phyloP scores from a whole-genome alignment of 345 rosid genomes.

The Gossypium anomalum region DNA sequence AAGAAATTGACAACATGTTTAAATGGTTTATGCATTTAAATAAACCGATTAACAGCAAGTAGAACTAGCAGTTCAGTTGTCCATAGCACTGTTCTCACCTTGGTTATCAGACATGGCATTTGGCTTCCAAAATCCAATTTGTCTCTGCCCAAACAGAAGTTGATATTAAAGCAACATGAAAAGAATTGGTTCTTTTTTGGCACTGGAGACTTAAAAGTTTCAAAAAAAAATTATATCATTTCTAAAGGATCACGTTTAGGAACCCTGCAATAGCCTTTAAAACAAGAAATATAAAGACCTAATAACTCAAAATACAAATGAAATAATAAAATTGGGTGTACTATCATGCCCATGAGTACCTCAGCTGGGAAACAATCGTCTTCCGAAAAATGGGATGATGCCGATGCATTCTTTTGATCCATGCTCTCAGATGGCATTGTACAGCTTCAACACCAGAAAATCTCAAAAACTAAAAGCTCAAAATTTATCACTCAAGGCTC shows the following conservation, averaged over 20 bases:
- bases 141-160: conserved; percentile 49
- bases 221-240: not conserved
- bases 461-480: conserved; percentile 15
- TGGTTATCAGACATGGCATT: conserved; percentile 47
- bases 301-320: conserved; percentile 6
- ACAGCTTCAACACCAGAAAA: conserved; percentile 25
- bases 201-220: not conserved
- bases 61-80: conserved; percentile 14
- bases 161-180: conserved; percentile 5
- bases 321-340: not conserved
- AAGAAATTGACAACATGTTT: not conserved
- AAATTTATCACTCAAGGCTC: conserved; percentile 21
- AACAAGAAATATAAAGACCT: conserved; percentile 3
- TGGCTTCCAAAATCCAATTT: conserved; percentile 61
- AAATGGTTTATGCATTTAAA: not conserved
- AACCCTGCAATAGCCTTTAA: not conserved
- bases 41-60: not conserved
- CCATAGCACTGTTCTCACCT: conserved; percentile 39
- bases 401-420: conserved; percentile 53
- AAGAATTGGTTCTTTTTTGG: not conserved
- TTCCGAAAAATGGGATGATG: conserved; percentile 45
- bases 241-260: not conserved
- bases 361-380: conserved; percentile 41
- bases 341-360: conserved; percentile 29
- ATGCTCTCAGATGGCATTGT: conserved; percentile 61